These are phyloP conservation scores for Rhynchospora pubera DNA, from an alignment of 176 grass and related monocot species.

Conservation along the genomic window DNA sequence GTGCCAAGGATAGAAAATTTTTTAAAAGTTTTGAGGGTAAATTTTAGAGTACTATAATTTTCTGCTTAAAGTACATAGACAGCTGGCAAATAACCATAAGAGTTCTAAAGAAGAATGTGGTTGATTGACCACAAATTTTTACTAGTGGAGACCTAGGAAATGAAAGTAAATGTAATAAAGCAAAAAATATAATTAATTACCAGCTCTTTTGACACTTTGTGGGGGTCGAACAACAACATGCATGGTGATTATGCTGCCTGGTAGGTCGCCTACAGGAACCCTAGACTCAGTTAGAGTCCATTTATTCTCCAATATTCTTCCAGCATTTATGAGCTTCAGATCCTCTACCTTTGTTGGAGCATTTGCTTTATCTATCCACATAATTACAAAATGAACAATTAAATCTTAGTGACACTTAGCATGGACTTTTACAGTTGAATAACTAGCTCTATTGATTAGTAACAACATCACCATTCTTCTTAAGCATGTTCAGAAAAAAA, in stretches of 20 bases:
- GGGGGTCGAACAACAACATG: constrained; percentile 80
- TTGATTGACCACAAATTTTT: no score
- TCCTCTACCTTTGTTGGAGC: constrained; percentile 67
- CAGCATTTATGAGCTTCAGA: constrained; percentile 80
- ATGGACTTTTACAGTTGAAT: background rate
- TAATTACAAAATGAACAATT: constrained; percentile 9
- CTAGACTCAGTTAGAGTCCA: constrained; percentile 62
- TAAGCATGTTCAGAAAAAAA: background rate
- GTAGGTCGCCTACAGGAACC: constrained; percentile 61
- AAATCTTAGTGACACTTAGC: background rate
- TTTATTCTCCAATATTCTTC: constrained; percentile 79
- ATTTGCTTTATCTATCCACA: constrained; percentile 56
- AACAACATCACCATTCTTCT: background rate
- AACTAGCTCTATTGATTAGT: background rate
- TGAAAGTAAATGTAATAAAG: background rate
- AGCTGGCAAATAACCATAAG: no score
- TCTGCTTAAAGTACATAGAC: no score
- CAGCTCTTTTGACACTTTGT: constrained; percentile 42
- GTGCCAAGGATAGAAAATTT: no score
- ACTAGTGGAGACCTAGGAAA: background rate
- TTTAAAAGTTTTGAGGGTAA: no score
- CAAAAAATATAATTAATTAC: constrained; percentile 35
- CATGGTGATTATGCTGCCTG: constrained; percentile 74
- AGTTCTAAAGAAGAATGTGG: no score
- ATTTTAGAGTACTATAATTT: no score